Evolutionary conservation across 257 asterid genomes (phyloP).

Genomic region (Datura wrightii): DNA sequence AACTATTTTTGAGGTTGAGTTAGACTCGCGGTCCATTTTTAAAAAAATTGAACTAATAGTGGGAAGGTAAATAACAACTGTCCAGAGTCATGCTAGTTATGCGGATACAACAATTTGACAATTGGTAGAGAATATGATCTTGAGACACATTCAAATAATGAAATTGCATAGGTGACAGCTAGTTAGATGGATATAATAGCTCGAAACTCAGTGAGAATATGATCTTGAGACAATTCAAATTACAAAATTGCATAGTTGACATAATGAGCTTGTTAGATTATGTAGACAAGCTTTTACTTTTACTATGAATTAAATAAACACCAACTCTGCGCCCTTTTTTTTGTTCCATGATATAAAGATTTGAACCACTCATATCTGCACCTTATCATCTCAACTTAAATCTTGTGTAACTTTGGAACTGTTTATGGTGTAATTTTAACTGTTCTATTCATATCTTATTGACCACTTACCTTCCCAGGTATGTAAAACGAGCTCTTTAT

Average conservation of each 20-base stretch:
- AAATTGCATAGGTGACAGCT: neutral
- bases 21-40: neutral
- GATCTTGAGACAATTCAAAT: neutral
- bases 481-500: slow-evolving; percentile 92
- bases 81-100: neutral
- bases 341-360: neutral
- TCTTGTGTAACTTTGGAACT: neutral
- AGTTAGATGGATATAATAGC: neutral
- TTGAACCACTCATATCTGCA: slow-evolving; percentile 10
- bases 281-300: neutral
- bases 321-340: neutral
- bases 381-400: neutral
- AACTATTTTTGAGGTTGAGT: neutral
- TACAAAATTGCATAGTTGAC: neutral
- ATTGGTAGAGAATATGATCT: neutral
- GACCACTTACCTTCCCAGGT: slow-evolving; percentile 47
- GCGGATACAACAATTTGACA: neutral
- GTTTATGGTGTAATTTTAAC: neutral
- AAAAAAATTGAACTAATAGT: neutral
- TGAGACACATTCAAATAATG: neutral
- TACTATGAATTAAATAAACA: neutral
- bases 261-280: neutral
- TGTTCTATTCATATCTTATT: neutral
- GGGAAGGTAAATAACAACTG: neutral
- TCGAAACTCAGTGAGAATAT: neutral